Conservation (phyloP, 2,329 filamentous ascomycete species). For the Colletotrichum filicis region DNA sequence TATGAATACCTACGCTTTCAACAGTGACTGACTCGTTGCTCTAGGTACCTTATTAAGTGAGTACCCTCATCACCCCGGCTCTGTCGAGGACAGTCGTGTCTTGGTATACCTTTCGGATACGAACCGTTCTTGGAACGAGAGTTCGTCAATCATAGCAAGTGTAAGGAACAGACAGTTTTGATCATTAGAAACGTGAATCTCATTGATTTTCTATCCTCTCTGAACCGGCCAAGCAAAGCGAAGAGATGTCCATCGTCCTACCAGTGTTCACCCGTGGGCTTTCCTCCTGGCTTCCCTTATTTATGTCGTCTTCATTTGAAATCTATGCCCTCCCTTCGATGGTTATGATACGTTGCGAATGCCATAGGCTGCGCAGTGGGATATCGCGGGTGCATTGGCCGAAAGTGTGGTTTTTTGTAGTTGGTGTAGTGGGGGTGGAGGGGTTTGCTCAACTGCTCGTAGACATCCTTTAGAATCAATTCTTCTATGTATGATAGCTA, state of each 20-base stretch:
- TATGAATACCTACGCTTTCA: neutral
- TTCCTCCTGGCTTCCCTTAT: conserved; percentile 27
- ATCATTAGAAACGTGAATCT: conserved; percentile 32
- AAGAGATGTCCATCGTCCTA: conserved; percentile 27
- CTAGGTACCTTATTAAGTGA: neutral
- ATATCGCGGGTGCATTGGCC: conserved; percentile 20
- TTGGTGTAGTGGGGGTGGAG: conserved; percentile 10
- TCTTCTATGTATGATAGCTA: conserved; percentile 34
- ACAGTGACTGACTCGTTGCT: conserved; percentile 7
- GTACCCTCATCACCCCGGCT: neutral
- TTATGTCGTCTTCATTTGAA: conserved; percentile 28
- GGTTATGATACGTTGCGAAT: conserved; percentile 33
- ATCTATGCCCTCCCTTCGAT: conserved; percentile 34
- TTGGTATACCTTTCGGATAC: neutral
- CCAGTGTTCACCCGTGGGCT: conserved; percentile 18
- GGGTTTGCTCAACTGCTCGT: conserved; percentile 32
- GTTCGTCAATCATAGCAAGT: neutral
- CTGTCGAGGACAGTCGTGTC: neutral
- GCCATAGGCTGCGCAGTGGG: conserved; percentile 9
- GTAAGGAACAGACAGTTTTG: too few relatives aligned
- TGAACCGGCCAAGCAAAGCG: conserved; percentile 24
- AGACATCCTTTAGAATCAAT: conserved; percentile 34
- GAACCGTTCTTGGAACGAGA: neutral
- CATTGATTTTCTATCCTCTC: conserved; percentile 32
- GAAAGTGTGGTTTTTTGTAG: conserved; percentile 10